Evolutionary conservation across 2,329 filamentous ascomycete species (phyloP), one percentile per base, ranked within the genome.

Genomic region (Triangularia setosa): DNA sequence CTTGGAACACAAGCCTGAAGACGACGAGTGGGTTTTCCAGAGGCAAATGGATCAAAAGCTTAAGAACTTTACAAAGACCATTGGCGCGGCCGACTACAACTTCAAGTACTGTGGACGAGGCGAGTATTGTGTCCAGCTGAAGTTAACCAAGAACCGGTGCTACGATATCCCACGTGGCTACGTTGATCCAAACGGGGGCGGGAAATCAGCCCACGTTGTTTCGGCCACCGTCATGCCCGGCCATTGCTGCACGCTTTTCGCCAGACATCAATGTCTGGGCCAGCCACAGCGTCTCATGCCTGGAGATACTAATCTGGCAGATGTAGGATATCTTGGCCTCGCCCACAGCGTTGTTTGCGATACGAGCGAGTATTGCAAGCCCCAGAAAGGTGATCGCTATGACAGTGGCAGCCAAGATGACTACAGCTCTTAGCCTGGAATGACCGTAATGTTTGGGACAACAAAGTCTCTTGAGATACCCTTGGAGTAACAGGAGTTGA

Each of bases 211-310:
- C 9, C n/a, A 68, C 60, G 24, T 68, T 18, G 62, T 64, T 4
- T 64, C 64, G 27, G 66, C 60, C 57, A 59, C 30, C 27, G 64
- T 63, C 4, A 40, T 21, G 16, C 56, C 48, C 56, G 66, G 60
- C n/a, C 64, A 44, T 30, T 68, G 66, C 62, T 68, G 66, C 57
- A 58, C 60, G 4, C 56, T 68, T 21, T 68, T 68, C 62, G 64
- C 64, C 62, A 52, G 63, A 12, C 61, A 55, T 27, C 61, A 68
- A 54, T 68, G 66, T 40, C 55, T 61, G 8, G 66, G 66, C 9
- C 56, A 63, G 62, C 12, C 66, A 5, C 64, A 66, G 61, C 25
- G 62, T 14, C n/a, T 68, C 62, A 66, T 59, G 62, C 63, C 64
- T 25, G 56, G 54, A 30, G 21, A 66, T 6, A 16, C 12, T 3